Conservation (phyloP, 352 stramenopile species). For the Phytopythium chamaehyphon region DNA sequence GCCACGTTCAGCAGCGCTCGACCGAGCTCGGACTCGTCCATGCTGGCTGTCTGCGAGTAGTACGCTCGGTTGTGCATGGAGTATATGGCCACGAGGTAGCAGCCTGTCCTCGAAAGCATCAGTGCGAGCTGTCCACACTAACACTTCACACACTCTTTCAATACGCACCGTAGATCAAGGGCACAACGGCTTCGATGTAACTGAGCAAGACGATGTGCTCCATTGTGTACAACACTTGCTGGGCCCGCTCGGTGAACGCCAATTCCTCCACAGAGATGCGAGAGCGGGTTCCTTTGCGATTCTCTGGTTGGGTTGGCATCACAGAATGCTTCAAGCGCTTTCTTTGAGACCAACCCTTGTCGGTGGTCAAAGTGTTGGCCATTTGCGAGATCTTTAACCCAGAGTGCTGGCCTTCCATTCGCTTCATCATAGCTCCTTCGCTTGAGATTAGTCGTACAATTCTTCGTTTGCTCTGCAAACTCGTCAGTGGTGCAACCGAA, state of each 20-base stretch:
- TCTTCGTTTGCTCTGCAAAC: too few species aligned
- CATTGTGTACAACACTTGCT: conserved; percentile 31
- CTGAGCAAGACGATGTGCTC: conserved; percentile 41
- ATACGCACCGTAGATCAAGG: conserved; percentile 33
- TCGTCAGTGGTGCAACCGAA: too few species aligned
- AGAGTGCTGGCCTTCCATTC: too few species aligned
- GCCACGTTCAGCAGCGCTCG: neutral
- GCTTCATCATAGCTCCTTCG: too few species aligned
- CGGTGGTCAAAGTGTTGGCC: too few species aligned
- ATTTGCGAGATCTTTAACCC: too few species aligned
- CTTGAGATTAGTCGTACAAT: too few species aligned
- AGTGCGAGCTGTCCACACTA: conserved; percentile 1
- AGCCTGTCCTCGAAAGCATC: neutral
- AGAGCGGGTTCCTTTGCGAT: too few species aligned
- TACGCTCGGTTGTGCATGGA: neutral
- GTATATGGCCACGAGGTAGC: neutral
- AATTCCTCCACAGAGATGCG: too few species aligned
- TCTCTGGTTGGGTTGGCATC: too few species aligned
- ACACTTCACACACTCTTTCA: neutral
- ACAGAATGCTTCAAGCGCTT: too few species aligned
- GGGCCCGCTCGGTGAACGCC: conserved; percentile 11
- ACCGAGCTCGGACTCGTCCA: neutral
- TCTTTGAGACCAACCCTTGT: too few species aligned
- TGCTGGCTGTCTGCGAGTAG: neutral
- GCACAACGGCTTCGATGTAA: conserved; percentile 33